Percentiles rank a stretch among this genome's conserved stretches.
Evolutionary conservation across 2,329 filamentous ascomycete genomes (phyloP).

Genomic region (Diaporthe citrichinensis): DNA sequence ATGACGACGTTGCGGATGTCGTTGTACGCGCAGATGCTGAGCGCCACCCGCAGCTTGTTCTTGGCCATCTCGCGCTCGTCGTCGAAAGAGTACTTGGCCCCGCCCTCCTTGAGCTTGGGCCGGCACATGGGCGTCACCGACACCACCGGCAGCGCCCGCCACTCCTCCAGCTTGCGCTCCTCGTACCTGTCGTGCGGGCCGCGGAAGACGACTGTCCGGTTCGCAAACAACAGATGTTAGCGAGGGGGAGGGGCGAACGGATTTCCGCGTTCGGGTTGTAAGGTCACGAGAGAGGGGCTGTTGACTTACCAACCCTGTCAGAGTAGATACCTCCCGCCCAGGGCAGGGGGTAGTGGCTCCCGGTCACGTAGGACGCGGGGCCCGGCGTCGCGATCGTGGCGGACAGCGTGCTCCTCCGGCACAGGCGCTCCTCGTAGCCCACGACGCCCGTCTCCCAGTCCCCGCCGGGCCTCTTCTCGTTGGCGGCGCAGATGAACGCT

Average conservation of each 20-base stretch:
- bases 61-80: slow-evolving; percentile 79
- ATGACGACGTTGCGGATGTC: slow-evolving; percentile 71
- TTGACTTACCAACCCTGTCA: slow-evolving; percentile 71
- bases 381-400: slow-evolving; percentile 76
- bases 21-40: slow-evolving; percentile 77
- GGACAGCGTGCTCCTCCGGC: slow-evolving; percentile 80
- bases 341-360: slow-evolving; percentile 79
- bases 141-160: slow-evolving; percentile 77
- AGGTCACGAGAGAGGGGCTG: not conserved
- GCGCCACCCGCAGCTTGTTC: slow-evolving; percentile 79
- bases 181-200: slow-evolving; percentile 77
- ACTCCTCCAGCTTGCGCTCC: slow-evolving; percentile 64
- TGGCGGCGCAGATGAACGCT: slow-evolving; percentile 80
- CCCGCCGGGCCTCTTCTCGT: slow-evolving; percentile 83
- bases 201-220: slow-evolving; percentile 75
- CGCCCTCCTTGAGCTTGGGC: slow-evolving; percentile 78
- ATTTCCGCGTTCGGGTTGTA: not conserved
- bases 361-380: slow-evolving; percentile 56
- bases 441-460: slow-evolving; percentile 79
- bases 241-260: not conserved
- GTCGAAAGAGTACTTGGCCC: slow-evolving; percentile 79
- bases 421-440: slow-evolving; percentile 80
- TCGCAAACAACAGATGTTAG: not conserved
- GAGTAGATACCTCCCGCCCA: slow-evolving; percentile 79
- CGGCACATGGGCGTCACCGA: slow-evolving; percentile 80